Evolutionary conservation across 345 rosid species (phyloP), one percentile per base, ranked within the genome.

Genomic region (Camelina laxa): DNA sequence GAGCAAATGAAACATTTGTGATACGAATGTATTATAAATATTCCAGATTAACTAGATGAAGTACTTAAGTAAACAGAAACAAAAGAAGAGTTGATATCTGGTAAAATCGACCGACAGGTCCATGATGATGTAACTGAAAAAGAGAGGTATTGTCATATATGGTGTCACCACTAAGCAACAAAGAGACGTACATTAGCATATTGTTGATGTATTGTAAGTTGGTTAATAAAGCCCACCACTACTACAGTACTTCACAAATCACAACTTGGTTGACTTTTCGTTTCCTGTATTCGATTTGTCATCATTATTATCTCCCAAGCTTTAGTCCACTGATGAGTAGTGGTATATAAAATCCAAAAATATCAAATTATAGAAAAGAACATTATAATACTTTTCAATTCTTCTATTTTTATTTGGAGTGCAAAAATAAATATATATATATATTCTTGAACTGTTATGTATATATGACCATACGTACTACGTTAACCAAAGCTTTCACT

Each of bases 141-240:
- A 64, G 75, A 70, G 54, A 47, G 60, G 66, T 38, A 30, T 64
- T 76, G 75, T 39, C 75, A 75, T 61, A 42, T 53, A 76, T 69
- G 70, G 60, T 42, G 75, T 76, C 66, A 76, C 60, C 45, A 17
- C 49, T 70, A 64, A 51, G 75, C 56, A 76, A 63, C 65, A 53
- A 42, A 56, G 45, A 76, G 45, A 76, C 36, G 49, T 20, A 53
- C 76, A 77, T 45, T 70, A 64, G 33, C 61, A 27, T 56, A 63
- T 27, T 63, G 75, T 76, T 69, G 65, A 70, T 76, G 67, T 64
- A 55, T 70, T 63, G 53, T 70, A 24, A 22, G 80, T 76, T 70
- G 53, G 70, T 76, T 76, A 22, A 70, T 70, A 70, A 20, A 64
- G 36, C 75, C 60, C 75, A 70, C 38, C 67, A 56, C 75, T 76